These are phyloP conservation scores for Prosopis cineraria DNA, from an alignment of 306 rosid species.

Conservation along the genomic window DNA sequence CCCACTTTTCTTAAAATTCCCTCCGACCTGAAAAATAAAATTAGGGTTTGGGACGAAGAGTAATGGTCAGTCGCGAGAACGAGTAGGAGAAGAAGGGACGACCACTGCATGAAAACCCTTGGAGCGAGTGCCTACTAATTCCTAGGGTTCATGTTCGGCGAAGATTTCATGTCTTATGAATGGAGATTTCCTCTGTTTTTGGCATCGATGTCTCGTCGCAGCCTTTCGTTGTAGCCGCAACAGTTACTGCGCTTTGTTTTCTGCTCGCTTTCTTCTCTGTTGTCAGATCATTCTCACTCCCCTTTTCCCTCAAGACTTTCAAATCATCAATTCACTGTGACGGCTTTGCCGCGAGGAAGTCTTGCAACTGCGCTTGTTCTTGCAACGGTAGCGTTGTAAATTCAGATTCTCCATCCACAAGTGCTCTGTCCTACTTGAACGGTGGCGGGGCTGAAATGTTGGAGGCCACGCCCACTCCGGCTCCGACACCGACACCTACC, in stretches of 20 bases:
- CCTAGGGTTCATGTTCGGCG: constrained; percentile 68
- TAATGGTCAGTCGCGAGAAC: neutral
- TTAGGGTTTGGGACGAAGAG: constrained; percentile 27
- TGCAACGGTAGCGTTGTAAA: constrained; percentile 40
- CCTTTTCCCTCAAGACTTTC: constrained; percentile 29
- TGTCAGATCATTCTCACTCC: constrained; percentile 51
- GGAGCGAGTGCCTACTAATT: constrained; percentile 1
- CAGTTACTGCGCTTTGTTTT: constrained; percentile 65
- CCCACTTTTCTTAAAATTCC: constrained; percentile 9
- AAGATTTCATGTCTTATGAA: constrained; percentile 88
- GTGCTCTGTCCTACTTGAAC: constrained; percentile 60
- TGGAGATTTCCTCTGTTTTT: constrained; percentile 66
- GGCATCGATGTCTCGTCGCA: constrained; percentile 47
- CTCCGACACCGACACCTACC: neutral
- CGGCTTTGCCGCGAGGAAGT: constrained; percentile 29
- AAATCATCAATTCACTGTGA: constrained; percentile 20
- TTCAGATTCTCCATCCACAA: constrained; percentile 39
- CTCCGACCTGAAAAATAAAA: constrained; percentile 6
- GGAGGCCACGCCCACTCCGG: constrained; percentile 38
- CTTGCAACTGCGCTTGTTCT: constrained; percentile 51
- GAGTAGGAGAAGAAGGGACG: neutral
- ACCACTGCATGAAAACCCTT: neutral
- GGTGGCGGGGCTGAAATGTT: constrained; percentile 54
- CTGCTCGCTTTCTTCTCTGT: constrained; percentile 55
- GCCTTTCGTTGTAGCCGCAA: constrained; percentile 55